Conservation (phyloP, 1,139 yeast species). For the Suhomyces wounanorum region DNA sequence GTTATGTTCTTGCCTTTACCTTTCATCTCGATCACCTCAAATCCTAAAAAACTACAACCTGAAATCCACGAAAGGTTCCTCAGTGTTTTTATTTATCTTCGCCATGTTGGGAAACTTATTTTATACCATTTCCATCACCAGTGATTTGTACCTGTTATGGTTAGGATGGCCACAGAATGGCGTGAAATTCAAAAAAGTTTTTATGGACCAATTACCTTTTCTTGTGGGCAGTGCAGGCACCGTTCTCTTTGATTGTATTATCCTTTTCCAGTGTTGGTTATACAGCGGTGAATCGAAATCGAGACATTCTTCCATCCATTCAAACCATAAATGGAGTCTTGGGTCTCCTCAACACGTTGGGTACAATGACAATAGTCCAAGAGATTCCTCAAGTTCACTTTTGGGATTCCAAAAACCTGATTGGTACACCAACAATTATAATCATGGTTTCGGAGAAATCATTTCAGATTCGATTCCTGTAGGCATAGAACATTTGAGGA, state of each 20-base stretch:
- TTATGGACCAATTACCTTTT: conserved; percentile 38
- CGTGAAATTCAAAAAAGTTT: conserved; percentile 16
- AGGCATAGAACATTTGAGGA: neutral
- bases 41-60: conserved; percentile 43
- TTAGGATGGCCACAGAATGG: conserved; percentile 2
- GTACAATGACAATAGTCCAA: neutral
- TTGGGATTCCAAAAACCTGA: conserved; percentile 37
- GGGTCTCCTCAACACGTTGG: neutral
- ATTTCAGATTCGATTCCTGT: neutral
- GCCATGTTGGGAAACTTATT: conserved; percentile 41
- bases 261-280: conserved; percentile 37
- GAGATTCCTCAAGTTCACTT: conserved; percentile 1
- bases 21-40: conserved; percentile 90
- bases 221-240: conserved; percentile 42
- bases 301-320: neutral
- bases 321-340: neutral
- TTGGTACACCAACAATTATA: conserved; percentile 36
- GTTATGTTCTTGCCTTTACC: conserved; percentile 79
- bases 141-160: conserved; percentile 28
- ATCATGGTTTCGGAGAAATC: neutral
- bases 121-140: conserved; percentile 35
- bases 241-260: conserved; percentile 34
- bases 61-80: conserved; percentile 40
- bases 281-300: conserved; percentile 16
- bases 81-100: conserved; percentile 37